Evolutionary conservation across 257 asterid species (phyloP), one percentile per base, ranked within the genome.

Genomic region (Scutellaria baicalensis): DNA sequence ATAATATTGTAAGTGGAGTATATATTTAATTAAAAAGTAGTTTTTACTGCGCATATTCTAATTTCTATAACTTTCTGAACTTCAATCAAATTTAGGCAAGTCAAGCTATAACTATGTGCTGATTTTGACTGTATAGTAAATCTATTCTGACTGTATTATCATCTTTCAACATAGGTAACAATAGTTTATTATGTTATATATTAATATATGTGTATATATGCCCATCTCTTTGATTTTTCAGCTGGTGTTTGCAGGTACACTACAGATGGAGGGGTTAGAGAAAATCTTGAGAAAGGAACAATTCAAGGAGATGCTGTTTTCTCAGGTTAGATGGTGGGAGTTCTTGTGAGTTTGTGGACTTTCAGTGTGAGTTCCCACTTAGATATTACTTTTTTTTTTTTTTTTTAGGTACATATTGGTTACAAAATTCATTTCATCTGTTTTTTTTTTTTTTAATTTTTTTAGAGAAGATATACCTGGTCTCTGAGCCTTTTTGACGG

Each of bases 231-330:
- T 71, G 60, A 59, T 44, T 49, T 60, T 11, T 65, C 36, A 57
- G 57, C 59, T 68, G 77, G 70, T 42, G n/a, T 63, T 75, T 83
- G 71, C 84, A 93, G 99, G 89, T 93, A 91, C 62, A 93, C 97
- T 3, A 93, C 99, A 44, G 97, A 93, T 80, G 99, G 97, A 52
- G 99, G 96, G 62, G 66, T 89, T 59, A 83, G 94, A 75, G 96
- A 82, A 79, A 82, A 69, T 73, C 96, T 93, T 17, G 78, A 82
- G 80, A 93, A 93, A 77, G 99, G 99, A 83, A 89, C 95, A 45
- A 84, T 93, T 81, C 80, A 16, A 44, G 97, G 96, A 63, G 88
- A 84, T 73, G 82, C 82, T 54, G 96, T 91, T 82, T 91, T 85
- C 85, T 87, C 99, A 81, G 97, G 99, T 87, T 73, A 47, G 69